A percentile compares a stretch with the other conserved stretches of the same genome.
Conservation (phyloP, 169 alveolate species). For the Plasmodium cynomolgi region DNA sequence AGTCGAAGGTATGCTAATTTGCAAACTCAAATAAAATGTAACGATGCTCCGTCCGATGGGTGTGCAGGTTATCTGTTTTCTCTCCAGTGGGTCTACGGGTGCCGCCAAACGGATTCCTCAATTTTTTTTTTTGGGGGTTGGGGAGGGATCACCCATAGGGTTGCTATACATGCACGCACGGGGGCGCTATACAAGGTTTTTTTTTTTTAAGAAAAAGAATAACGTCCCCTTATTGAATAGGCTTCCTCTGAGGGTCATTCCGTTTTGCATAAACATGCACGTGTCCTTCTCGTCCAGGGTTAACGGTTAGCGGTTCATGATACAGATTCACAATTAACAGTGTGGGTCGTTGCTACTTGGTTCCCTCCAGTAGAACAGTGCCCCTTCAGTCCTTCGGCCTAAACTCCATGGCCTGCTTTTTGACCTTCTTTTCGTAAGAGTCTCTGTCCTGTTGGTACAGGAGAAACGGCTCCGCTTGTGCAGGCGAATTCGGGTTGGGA, state of each 20-base stretch:
- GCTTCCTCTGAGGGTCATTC: neutral
- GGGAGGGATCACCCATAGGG: neutral
- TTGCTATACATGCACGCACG: neutral
- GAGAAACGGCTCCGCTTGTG: slow-evolving; percentile 96
- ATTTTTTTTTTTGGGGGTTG: neutral
- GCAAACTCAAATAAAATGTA: neutral
- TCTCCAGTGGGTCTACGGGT: neutral
- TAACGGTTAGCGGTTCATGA: neutral
- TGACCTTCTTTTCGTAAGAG: slow-evolving; percentile 89
- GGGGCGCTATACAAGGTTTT: neutral
- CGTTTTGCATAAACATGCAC: neutral
- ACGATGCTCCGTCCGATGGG: neutral
- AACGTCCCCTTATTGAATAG: neutral
- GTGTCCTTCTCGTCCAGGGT: neutral
- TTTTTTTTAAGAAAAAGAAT: too few species aligned
- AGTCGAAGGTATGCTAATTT: neutral
- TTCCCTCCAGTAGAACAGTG: neutral
- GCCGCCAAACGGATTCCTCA: neutral
- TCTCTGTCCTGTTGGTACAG: slow-evolving; percentile 93
- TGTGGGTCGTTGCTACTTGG: neutral
- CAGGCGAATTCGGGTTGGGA: slow-evolving; percentile 98
- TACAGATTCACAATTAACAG: neutral
- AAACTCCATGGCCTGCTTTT: slow-evolving; percentile 84
- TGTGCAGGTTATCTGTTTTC: neutral
- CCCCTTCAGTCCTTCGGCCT: slow-evolving; percentile 77